These are phyloP conservation scores for Lithocarpus polystachyus DNA, from an alignment of 306 rosid genomes.

Conservation along the genomic window DNA sequence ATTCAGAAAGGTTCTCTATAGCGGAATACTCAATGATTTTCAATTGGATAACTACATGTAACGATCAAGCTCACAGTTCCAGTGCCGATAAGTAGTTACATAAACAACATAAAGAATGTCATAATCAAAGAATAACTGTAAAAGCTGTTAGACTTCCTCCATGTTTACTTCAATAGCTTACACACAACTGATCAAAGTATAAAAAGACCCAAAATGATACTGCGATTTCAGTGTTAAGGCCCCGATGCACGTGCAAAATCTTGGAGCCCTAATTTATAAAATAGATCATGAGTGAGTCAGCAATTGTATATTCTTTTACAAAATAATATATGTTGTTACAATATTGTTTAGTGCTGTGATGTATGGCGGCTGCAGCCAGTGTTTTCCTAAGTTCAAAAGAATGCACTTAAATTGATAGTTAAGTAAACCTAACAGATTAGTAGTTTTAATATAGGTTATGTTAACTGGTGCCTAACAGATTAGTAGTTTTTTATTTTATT, in stretches of 20 bases:
- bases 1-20: no score
- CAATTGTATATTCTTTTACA: not conserved
- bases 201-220: not conserved
- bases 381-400: no score
- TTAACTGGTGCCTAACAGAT: no score
- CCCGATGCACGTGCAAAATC: not conserved
- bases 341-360: not conserved
- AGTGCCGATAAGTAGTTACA: no score
- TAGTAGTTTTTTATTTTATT: no score
- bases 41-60: no score
- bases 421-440: no score
- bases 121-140: conserved; percentile 24
- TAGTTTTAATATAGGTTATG: not conserved
- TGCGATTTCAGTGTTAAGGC: not conserved
- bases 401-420: no score
- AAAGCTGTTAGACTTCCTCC: conserved; percentile 24
- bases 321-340: no score
- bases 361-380: not conserved
- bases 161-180: conserved; percentile 4
- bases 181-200: not conserved
- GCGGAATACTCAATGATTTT: no score
- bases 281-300: not conserved
- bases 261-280: not conserved
- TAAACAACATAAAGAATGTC: conserved; percentile 34
- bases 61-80: no score